Evolutionary conservation across 2,329 filamentous ascomycete genomes (phyloP).

Genomic region (Mollisia scopiformis): DNA sequence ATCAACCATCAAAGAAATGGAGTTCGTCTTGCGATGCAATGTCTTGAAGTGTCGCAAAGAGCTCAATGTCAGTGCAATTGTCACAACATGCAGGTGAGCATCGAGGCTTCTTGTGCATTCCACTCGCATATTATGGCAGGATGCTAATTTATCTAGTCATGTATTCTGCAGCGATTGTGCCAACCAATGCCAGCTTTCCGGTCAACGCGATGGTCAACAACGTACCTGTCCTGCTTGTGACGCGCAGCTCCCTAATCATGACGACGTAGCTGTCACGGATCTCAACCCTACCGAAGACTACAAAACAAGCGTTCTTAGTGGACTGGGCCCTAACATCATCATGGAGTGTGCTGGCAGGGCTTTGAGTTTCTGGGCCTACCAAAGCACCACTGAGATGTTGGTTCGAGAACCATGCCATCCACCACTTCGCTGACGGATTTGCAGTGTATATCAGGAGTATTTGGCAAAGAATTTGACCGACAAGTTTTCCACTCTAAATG

Average conservation of each 20-base stretch:
- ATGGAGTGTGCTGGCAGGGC: slow-evolving; percentile 86
- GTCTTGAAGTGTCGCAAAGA: slow-evolving; percentile 73
- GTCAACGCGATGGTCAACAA: slow-evolving; percentile 53
- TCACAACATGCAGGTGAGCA: slow-evolving; percentile 84
- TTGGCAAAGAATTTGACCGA: slow-evolving; percentile 72
- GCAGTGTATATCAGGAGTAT: slow-evolving; percentile 76
- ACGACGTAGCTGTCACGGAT: slow-evolving; percentile 73
- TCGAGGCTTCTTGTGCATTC: background rate
- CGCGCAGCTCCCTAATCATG: slow-evolving; percentile 66
- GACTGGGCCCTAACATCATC: slow-evolving; percentile 77
- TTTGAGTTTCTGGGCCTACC: slow-evolving; percentile 84
- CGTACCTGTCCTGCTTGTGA: slow-evolving; percentile 76
- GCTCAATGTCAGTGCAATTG: slow-evolving; percentile 72
- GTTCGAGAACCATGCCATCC: slow-evolving; percentile 27
- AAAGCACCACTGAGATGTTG: slow-evolving; percentile 82
- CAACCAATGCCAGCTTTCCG: slow-evolving; percentile 60
- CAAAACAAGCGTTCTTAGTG: slow-evolving; percentile 84
- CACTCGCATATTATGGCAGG: background rate
- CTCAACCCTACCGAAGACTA: slow-evolving; percentile 86
- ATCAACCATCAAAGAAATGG: slow-evolving; percentile 56
- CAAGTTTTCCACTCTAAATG: slow-evolving; percentile 67
- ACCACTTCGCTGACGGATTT: slow-evolving; percentile 26
- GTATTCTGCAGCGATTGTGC: slow-evolving; percentile 83
- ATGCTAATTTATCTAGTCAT: slow-evolving; percentile 58
- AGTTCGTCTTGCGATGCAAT: slow-evolving; percentile 78